These are phyloP conservation scores for Ophiocordyceps camponoti-rufipedis DNA, from an alignment of 2,329 filamentous ascomycete genomes.

Conservation along the genomic window DNA sequence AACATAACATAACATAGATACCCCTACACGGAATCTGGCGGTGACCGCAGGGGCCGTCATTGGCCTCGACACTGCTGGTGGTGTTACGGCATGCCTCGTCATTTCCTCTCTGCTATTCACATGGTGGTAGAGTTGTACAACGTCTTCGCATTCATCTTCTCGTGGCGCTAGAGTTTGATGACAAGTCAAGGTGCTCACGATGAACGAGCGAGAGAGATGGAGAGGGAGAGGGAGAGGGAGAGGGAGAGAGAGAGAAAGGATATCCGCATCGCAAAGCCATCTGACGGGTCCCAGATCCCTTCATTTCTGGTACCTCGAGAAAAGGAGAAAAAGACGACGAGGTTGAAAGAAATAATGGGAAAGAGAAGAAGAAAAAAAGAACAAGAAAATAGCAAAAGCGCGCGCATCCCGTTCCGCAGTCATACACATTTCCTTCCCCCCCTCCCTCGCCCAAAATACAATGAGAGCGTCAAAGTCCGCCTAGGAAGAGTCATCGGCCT, in stretches of 20 bases:
- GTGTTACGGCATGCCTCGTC: background rate
- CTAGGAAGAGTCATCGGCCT: conserved; percentile 34
- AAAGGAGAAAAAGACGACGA: too few relatives aligned
- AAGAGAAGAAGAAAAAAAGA: background rate
- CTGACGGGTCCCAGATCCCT: conserved; percentile 14
- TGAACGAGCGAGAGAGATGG: conserved; percentile 3
- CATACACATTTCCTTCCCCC: too few relatives aligned
- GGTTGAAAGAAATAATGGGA: background rate
- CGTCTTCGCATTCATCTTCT: conserved; percentile 12
- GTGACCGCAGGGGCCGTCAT: background rate
- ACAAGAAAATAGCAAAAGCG: conserved; percentile 15
- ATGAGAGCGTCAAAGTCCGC: conserved; percentile 1
- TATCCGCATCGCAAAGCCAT: conserved; percentile 14
- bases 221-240: conserved; percentile 3
- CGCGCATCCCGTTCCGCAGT: conserved; percentile 19
- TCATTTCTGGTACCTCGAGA: conserved; percentile 12
- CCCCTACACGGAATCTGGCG: background rate
- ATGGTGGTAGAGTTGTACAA: conserved; percentile 6
- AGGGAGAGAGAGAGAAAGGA: conserved; percentile 4
- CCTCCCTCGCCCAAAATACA: conserved; percentile 20
- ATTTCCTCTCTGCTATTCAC: background rate
- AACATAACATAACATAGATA: too few relatives aligned
- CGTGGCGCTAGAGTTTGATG: conserved; percentile 6
- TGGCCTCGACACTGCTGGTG: background rate
- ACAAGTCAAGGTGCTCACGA: conserved; percentile 8